Conservation (phyloP, 805 yeast species). For the Myxozyma geophila region DNA sequence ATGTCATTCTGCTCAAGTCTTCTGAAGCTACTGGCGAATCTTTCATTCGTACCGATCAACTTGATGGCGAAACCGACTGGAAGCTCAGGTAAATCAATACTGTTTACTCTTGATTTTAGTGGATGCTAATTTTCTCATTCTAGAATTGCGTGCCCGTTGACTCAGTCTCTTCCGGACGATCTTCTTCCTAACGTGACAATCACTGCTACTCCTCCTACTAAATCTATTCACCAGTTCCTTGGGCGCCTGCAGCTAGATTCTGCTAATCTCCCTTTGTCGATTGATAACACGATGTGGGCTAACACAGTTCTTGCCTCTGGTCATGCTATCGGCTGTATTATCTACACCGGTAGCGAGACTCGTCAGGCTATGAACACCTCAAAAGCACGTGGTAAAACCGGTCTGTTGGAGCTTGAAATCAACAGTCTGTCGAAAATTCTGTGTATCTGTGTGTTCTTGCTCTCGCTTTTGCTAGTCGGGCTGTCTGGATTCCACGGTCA, state of each 20-base stretch:
- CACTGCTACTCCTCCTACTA: slow-evolving; percentile 80
- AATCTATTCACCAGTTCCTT: slow-evolving; percentile 76
- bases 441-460: slow-evolving; percentile 80
- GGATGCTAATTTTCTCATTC: background rate
- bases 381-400: slow-evolving; percentile 81
- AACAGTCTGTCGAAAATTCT: slow-evolving; percentile 84
- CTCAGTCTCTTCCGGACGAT: slow-evolving; percentile 34
- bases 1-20: slow-evolving; percentile 80
- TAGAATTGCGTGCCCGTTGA: slow-evolving; percentile 35
- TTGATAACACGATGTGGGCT: slow-evolving; percentile 97
- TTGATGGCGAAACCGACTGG: slow-evolving; percentile 99
- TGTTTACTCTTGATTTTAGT: background rate
- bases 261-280: slow-evolving; percentile 65
- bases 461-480: slow-evolving; percentile 77
- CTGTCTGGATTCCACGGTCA: slow-evolving; percentile 70
- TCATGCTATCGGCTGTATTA: slow-evolving; percentile 81
- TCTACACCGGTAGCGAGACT: slow-evolving; percentile 91
- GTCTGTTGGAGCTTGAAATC: slow-evolving; percentile 87
- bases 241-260: slow-evolving; percentile 67
- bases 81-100: slow-evolving; percentile 59
- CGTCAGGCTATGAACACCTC: slow-evolving; percentile 95
- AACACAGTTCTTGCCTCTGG: slow-evolving; percentile 97
- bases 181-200: slow-evolving; percentile 53
- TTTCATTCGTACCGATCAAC: slow-evolving; percentile 93
- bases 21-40: slow-evolving; percentile 82